Evolutionary conservation across 169 alveolate genomes (phyloP), one percentile per base, ranked within the genome.

Genomic region (Cryptosporidium muris): DNA sequence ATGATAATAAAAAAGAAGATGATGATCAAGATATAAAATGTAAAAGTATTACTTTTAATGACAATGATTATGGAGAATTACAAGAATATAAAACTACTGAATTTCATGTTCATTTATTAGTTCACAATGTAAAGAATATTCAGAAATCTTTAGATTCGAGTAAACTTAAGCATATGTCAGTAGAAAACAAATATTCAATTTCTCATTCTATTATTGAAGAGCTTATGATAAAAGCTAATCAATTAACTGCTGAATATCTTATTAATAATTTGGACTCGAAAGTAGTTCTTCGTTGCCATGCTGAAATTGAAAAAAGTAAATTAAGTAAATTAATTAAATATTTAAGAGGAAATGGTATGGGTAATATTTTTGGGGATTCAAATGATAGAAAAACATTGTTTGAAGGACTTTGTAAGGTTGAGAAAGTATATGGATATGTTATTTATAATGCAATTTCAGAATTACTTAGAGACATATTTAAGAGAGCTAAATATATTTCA

Each of bases 201-300:
- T 82, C 90, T 45, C 93, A 94, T 80, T 88, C 93, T 48, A 67
- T 94, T 82, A 96, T 97, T 53, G 99, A 98, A 91, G 99, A 98
- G 89, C 96, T 97, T 90, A 98, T 98, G 99, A 93, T 98, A 80
- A 90, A 97, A 68, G 99, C 99, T 3, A 98, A 98, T 89, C 91
- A 43, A 8, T 34, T 51, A 11, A 51, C 81, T 7, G 81, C 81
- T 38, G 48, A 51, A 14, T 66, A 36, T 48, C 25, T 49, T 48
- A 45, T 34, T 16, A 51, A 52, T 25, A 66, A 51, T 8, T 58
- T 47, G 14, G 81, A 66, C 12, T 66, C 53, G 1, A 16, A 43
- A 11, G n/a, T 16, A 34, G 51, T 66, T 6, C 2, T 66, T 7
- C 25, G 81, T 34, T 12, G 11, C 14, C 81, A 66, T 38, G 81